Evolutionary conservation across 2,329 filamentous ascomycete species (phyloP), one percentile per base, ranked within the genome.

Genomic region (Pseudocercospora crystallina): DNA sequence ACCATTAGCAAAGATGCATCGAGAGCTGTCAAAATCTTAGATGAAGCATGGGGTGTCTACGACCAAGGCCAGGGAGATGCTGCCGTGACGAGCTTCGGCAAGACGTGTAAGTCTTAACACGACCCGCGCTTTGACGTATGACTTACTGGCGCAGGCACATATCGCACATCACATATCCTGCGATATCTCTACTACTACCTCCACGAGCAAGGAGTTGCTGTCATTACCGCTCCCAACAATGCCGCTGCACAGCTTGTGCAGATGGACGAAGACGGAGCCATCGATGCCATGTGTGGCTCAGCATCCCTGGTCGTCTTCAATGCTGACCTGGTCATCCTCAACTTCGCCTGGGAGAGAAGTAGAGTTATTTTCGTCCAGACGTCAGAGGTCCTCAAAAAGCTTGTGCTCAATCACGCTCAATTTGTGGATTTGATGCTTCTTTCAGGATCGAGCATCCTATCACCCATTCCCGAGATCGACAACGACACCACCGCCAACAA

Each of bases 251-350:
- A 90, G 85, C 81, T 96, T 56, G 87, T 89, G 39, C 90, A 92
- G 65, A 83, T 95, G 51, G 83, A 88, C 67, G 79, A 87, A 53
- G 81, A 81, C 9, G 84, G 87, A 62, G 83, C 84, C 29, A 71
- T 82, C 53, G 86, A 88, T 49, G 88, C 85, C 12, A 79, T 96
- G 62, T 90, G 89, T 78, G 91, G 90, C 30, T 84, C 90, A 1
- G 86, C 90, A 43, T 90, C 96, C 69, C 78, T 91, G 36, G 82
- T 97, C 44, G 79, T 96, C 32, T 96, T 95, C 65, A 87, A 90
- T 31, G 84, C 94, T 63, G 82, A 87, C 56, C 87, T 90, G 67
- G 75, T 86, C 51, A 80, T 96, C 54, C 89, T 70, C 32, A 65
- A 67, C 11, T 79, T 89, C 57, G 83, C 91, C 62, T 89, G 87